Evolutionary conservation across 2,329 filamentous ascomycete genomes (phyloP), one percentile per base, ranked within the genome.

Genomic region (Alternaria triticina): DNA sequence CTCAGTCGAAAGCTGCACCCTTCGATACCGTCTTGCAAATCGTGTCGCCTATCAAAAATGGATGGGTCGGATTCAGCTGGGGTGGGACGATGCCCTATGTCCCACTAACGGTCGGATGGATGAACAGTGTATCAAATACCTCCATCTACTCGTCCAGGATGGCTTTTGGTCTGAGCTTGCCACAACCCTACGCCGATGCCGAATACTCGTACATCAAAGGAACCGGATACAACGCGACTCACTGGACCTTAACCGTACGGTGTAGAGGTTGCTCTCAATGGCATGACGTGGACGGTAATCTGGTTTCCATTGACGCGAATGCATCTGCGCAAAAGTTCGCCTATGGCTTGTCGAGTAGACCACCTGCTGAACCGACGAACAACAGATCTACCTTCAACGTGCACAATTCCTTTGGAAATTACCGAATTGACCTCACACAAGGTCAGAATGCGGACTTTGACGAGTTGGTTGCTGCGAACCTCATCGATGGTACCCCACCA

Each of bases 31-130:
- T 84, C 6, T 43, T 84, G 22, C 83, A 85, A 67, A 79, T 85
- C 47, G 74, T 81, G 4, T 79, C 82, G 0, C 83, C 83, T 13
- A 74, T 74, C n/a, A 70, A 74, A 3, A 78, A 83, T 49, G 83
- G 83, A 59, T 86, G 84, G 83, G 80, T 82, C 9, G 84, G 83
- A 3, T 74, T 85, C 22, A 80, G 83, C 13, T 85, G 83, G 83
- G 83, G 83, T n/a, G 83, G 83, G 5, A 79, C 79, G 33, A 85
- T 85, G 84, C 79, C 81, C 1, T 83, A 83, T 71, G 82, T 82
- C 62, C 83, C 84, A 2, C 73, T 86, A 2, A 79, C 82, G 5
- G 70, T 86, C 27, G 80, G 77, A 5, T 85, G 83, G 83, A 69
- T 76, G 40, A 83, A 82, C 67, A 82, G 80, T 23, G 78, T 72